Evolutionary conservation across 2,329 filamentous ascomycete species (phyloP), one percentile per base, ranked within the genome.

Genomic region (Epichloe sp.): DNA sequence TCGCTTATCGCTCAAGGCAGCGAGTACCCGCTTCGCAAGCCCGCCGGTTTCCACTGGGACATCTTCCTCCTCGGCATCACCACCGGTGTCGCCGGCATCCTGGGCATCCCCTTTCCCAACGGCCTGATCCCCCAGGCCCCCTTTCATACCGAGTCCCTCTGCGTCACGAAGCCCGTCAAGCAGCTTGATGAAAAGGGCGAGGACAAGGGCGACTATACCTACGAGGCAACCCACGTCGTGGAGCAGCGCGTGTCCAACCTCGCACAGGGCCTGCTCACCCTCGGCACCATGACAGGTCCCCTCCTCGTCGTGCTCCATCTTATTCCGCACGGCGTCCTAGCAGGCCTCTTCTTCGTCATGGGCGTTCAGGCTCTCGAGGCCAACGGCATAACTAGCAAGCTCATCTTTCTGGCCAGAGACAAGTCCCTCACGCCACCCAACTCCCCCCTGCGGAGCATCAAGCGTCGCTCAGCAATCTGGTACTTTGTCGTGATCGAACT

Each of bases 31-130:
- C 78, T 91, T 11, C 76, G 79, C 21, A 91, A 91, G 61, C 86
- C 87, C 3, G 85, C 86, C 44, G 86, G 86, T 14, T 91, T 91
- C 62, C 86, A 91, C 67, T 91, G 86, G 86, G 86, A 91, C 59
- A 66, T 91, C 40, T 90, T 89, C 68, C 78, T 91, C 34, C 79
- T 91, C 1, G 87, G 87, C 4, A 70, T 88, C 31, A 90, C 86
- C 1, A 90, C 86, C 0, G 85, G 83, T 47, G 68, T 90, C 1
- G 83, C 85, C 3, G 86, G 86, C 11, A 72, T 91, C 26, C 72
- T 91, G 14, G 86, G 87, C 15, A 75, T 91, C 11, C 12, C 86
- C 1, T 88, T 88, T 57, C 87, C 87, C 48, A 91, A 91, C 63
- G 86, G 86, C 35, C 78, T 91, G 31, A 90, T 91, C 57, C 86